Evolutionary conservation across 164 flowering plant species (phyloP).

Genomic region (grape (Vitis vinifera)): DNA sequence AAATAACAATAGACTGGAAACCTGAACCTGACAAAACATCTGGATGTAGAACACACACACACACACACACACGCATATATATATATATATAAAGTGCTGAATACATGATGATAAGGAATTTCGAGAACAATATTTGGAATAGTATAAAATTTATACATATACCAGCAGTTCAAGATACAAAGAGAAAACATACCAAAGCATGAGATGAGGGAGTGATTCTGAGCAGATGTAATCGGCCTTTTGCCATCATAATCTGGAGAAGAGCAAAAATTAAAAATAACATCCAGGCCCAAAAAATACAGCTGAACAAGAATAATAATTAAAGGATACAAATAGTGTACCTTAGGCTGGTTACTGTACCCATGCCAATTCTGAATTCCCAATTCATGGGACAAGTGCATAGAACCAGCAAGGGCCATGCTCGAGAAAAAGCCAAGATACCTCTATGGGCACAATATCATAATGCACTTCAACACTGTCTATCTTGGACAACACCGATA

Average conservation of each 20-base stretch:
- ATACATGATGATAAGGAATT: too few relatives aligned
- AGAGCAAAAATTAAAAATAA: not conserved
- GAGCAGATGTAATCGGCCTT: slow-evolving; percentile 25
- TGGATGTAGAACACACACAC: too few relatives aligned
- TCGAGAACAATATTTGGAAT: too few relatives aligned
- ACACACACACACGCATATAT: too few relatives aligned
- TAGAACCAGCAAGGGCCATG: slow-evolving; percentile 54
- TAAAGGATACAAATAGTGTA: slow-evolving; percentile 15
- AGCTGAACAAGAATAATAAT: not conserved
- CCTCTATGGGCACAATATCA: not conserved
- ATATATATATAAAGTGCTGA: too few relatives aligned
- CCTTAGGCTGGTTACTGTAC: slow-evolving; percentile 31
- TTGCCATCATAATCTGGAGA: slow-evolving; percentile 37
- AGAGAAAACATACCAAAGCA: slow-evolving; percentile 47
- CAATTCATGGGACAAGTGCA: slow-evolving; percentile 50
- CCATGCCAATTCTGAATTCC: slow-evolving; percentile 31
- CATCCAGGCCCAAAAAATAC: not conserved
- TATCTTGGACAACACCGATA: not conserved
- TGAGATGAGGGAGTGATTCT: slow-evolving; percentile 37
- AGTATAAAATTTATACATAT: too few relatives aligned
- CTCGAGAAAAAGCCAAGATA: not conserved
- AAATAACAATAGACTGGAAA: too few relatives aligned
- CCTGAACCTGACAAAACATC: too few relatives aligned
- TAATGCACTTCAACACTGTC: not conserved
- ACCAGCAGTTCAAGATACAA: too few relatives aligned